Conservation (phyloP, 176 grass and related monocot species). For the Luzula sylvatica region DNA sequence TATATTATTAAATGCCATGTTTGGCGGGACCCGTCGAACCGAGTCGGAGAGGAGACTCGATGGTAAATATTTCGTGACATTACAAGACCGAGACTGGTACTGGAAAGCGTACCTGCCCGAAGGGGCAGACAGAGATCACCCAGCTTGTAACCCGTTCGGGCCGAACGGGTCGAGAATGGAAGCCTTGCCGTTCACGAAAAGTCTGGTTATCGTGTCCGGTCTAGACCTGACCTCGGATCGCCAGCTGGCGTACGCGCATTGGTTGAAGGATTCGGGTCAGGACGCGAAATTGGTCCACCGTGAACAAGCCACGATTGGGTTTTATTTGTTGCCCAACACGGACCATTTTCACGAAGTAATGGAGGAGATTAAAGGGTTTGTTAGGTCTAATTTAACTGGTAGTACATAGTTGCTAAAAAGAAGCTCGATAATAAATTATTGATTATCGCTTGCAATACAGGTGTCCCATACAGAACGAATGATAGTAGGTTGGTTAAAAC, state of each 20-base stretch:
- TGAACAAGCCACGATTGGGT: slow-evolving; percentile 76
- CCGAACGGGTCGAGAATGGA: slow-evolving; percentile 46
- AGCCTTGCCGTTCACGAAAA: slow-evolving; percentile 64
- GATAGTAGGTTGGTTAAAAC: slow-evolving; percentile 42
- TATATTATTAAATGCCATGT: slow-evolving; percentile 94
- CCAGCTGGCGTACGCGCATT: slow-evolving; percentile 73
- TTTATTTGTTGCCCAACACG: slow-evolving; percentile 89
- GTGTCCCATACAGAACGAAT: neutral
- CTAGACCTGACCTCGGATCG: slow-evolving; percentile 84
- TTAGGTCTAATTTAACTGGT: slow-evolving; percentile 62
- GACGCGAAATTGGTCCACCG: slow-evolving; percentile 69
- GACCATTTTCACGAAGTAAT: slow-evolving; percentile 91
- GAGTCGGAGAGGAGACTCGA: slow-evolving; percentile 80
- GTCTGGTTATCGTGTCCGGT: slow-evolving; percentile 84
- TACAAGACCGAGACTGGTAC: slow-evolving; percentile 99
- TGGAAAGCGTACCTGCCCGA: slow-evolving; percentile 98
- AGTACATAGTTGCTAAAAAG: slow-evolving; percentile 29
- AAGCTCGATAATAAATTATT: slow-evolving; percentile 5
- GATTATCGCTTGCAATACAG: neutral
- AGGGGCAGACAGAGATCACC: slow-evolving; percentile 80
- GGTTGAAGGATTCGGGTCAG: slow-evolving; percentile 52
- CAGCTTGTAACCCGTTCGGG: slow-evolving; percentile 89
- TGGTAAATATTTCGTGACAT: slow-evolving; percentile 94
- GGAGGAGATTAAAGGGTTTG: slow-evolving; percentile 85
- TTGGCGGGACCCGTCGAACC: slow-evolving; percentile 54